These are phyloP conservation scores for Lumnitzera littorea DNA, from an alignment of 345 rosid species.

Conservation along the genomic window DNA sequence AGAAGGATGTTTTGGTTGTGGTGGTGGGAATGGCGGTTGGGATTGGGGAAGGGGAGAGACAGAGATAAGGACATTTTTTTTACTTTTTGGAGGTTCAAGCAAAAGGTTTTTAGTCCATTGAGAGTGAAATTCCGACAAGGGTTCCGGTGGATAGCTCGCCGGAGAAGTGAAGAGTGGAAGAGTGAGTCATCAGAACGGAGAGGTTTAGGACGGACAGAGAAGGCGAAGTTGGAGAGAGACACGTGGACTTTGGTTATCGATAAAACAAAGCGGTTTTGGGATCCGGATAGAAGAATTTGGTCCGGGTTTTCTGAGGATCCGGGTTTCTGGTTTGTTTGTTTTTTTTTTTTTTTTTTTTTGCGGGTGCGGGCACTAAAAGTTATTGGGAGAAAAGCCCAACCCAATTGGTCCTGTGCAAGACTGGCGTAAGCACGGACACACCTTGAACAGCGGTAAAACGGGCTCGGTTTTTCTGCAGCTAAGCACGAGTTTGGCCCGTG, in stretches of 20 bases:
- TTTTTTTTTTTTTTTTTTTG: too few relatives aligned
- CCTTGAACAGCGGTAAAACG: too few relatives aligned
- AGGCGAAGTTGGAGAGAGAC: neutral
- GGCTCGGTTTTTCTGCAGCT: too few relatives aligned
- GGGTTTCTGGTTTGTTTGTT: too few relatives aligned
- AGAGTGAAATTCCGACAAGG: conserved; percentile 1
- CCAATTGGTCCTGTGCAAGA: too few relatives aligned
- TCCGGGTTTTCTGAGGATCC: too few relatives aligned
- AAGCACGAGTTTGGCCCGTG: too few relatives aligned
- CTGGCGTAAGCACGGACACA: too few relatives aligned
- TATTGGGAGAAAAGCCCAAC: too few relatives aligned
- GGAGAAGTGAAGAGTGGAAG: neutral
- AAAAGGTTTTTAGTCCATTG: conserved; percentile 15
- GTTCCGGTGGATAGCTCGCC: conserved; percentile 26
- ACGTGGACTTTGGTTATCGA: neutral
- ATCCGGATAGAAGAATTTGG: too few relatives aligned
- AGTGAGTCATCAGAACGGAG: neutral
- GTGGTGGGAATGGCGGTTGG: conserved; percentile 15
- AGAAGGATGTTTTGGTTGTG: conserved; percentile 13
- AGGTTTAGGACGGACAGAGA: neutral
- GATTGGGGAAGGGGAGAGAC: conserved; percentile 25
- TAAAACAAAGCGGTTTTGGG: too few relatives aligned
- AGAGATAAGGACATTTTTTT: conserved; percentile 28
- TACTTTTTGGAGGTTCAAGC: conserved; percentile 9
- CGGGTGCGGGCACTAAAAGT: too few relatives aligned